Base-by-base conservation (phyloP, 1,284 basidiomycete genomes). In the Malassezia dermatis region DNA sequence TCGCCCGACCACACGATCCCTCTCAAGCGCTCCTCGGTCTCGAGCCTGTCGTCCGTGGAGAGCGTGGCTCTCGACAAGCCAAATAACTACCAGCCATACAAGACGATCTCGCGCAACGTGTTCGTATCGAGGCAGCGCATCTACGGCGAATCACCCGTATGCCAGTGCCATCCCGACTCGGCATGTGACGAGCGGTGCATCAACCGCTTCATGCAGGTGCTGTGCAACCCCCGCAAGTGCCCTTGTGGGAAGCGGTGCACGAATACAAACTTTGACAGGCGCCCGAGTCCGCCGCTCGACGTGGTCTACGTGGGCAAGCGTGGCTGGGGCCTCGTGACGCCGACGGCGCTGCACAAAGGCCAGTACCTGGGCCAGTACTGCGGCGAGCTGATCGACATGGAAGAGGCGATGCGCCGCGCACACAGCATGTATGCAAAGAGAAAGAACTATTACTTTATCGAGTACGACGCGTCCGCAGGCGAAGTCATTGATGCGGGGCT, bases 351-450 rank as follows among this genome's bases (percentile, higher is more conserved):
- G 56, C 46, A 54, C 26, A 58, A 53, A 54, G 62, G 60, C 21
- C 53, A 59, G 8, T 68, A 69, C 28, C 60, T 71, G 44, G 67
- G 64, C 50, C 67, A 71, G 53, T 71, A 71, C 41, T 63, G 69
- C 23, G 69, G 69, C 31, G 69, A 71, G 46, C 62, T 71, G 15
- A 68, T 71, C 58, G 48, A 68, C 28, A 48, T 65, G 8, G 35
- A 46, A 21, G 67, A 71, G 52, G 60, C 60, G 3, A 51, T 51
- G n/a, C 62, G 66, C 39, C 58, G 69, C 24, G 62, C 62, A 23
- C 62, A 40, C 12, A 62, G 65, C 26, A 47, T 58, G 42, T 72
- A 72, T 56, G 62, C 61, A 42, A 55, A 59, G 3, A 62, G 56
- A 3, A 66, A 67, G 35, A 68, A 70, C 48, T 71, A 49, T 40